Conservation (phyloP, 495 filamentous ascomycete species). For the Xylaria bambusicola region DNA sequence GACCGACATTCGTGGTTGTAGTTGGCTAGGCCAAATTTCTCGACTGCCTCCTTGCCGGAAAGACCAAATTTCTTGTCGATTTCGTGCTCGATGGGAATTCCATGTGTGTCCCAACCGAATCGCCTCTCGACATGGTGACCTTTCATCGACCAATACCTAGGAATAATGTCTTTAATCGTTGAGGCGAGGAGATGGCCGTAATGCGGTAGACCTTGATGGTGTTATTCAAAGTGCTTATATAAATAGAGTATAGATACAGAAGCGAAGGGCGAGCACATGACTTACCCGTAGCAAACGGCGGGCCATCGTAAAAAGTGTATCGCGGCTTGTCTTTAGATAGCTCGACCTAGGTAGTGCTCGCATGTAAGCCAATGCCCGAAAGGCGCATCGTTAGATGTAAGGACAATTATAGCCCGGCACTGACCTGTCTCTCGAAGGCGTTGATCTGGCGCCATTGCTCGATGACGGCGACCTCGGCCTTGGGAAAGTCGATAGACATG, state of each 20-base stretch:
- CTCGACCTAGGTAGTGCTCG: slow-evolving; percentile 35
- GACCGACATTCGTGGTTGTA: slow-evolving; percentile 93
- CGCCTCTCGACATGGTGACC: slow-evolving; percentile 79
- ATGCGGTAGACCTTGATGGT: slow-evolving; percentile 85
- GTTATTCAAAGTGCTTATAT: no score
- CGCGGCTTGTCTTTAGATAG: slow-evolving; percentile 33
- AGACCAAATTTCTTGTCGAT: slow-evolving; percentile 97
- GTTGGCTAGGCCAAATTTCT: slow-evolving; percentile 80
- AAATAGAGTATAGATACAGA: no score
- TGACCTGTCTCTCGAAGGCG: slow-evolving; percentile 76
- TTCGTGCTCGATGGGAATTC: slow-evolving; percentile 94
- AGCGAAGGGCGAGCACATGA: no score
- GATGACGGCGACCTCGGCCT: slow-evolving; percentile 82
- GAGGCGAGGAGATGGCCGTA: slow-evolving; percentile 95
- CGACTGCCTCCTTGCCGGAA: slow-evolving; percentile 84
- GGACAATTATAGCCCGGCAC: background rate
- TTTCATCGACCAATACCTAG: slow-evolving; percentile 97
- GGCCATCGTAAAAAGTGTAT: slow-evolving; percentile 76
- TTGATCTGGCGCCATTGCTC: slow-evolving; percentile 84
- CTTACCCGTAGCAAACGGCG: slow-evolving; percentile 58
- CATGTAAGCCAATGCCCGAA: slow-evolving; percentile 7
- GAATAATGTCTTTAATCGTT: slow-evolving; percentile 97
- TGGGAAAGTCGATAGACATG: slow-evolving; percentile 91
- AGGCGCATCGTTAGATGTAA: background rate
- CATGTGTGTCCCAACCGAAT: slow-evolving; percentile 88